Evolutionary conservation across 2,329 filamentous ascomycete genomes (phyloP).

Genomic region (Seiridium unicorne): DNA sequence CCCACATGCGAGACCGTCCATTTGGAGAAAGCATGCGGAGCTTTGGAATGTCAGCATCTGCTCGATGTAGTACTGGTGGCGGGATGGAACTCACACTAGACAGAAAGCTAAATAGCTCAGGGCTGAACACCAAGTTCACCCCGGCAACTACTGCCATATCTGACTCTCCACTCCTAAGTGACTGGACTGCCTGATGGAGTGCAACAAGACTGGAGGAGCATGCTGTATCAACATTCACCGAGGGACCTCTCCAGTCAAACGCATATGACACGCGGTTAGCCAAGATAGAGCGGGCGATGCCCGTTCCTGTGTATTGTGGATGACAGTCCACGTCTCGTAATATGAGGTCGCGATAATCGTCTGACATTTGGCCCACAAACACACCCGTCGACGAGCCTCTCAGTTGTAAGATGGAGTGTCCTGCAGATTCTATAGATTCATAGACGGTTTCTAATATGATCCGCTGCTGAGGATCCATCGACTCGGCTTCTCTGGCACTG

Average conservation of each 20-base stretch:
- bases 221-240: slow-evolving; percentile 1
- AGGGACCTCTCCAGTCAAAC: neutral
- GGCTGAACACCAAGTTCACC: neutral
- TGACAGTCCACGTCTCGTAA: neutral
- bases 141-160: neutral
- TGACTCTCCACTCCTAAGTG: neutral
- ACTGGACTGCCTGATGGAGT: neutral
- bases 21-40: neutral
- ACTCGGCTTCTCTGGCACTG: slow-evolving; percentile 15
- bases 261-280: slow-evolving; percentile 2
- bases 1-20: slow-evolving; percentile 22
- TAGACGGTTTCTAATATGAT: slow-evolving; percentile 27
- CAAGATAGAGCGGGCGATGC: neutral
- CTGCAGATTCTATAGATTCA: slow-evolving; percentile 16
- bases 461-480: slow-evolving; percentile 9
- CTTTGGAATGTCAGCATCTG: neutral
- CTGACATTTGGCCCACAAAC: neutral
- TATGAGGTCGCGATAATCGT: neutral
- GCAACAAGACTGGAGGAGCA: slow-evolving; percentile 1
- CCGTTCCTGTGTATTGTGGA: neutral
- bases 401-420: neutral
- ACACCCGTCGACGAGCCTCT: neutral
- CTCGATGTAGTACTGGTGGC: no score
- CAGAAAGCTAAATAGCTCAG: neutral
- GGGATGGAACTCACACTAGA: no score